phyloP scores from a whole-genome alignment of 202 grass and related monocot genomes.

The Panicum virgatum region DNA sequence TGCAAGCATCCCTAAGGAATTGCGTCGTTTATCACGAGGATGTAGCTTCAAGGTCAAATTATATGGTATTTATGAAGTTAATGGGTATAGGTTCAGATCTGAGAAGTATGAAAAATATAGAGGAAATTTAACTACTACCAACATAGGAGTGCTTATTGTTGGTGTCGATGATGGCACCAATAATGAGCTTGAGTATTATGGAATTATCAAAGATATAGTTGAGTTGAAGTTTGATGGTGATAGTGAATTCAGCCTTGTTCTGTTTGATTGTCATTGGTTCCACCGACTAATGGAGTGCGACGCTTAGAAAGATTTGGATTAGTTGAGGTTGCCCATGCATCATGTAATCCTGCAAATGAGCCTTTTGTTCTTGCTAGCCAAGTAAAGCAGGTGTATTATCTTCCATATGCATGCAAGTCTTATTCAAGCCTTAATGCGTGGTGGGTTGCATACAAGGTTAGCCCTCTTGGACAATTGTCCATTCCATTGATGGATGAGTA shows the following conservation, averaged over 20 bases:
- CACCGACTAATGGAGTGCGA: not conserved
- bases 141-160: not conserved
- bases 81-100: not conserved
- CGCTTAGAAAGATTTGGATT: not conserved
- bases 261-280: conserved; percentile 5
- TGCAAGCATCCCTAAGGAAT: not conserved
- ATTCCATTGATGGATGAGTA: conserved; percentile 13
- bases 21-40: not conserved
- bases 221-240: not conserved
- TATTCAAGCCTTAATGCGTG: not conserved
- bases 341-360: conserved; percentile 17
- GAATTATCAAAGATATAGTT: conserved; percentile 14
- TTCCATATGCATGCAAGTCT: not conserved
- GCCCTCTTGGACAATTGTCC: not conserved
- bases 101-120: conserved; percentile 3
- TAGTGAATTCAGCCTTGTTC: not conserved
- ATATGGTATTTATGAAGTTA: conserved; percentile 34
- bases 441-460: conserved; percentile 18
- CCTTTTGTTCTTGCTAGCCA: conserved; percentile 13
- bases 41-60: not conserved
- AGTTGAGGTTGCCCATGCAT: conserved; percentile 19
- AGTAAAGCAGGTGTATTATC: not conserved
- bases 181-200: conserved; percentile 5
- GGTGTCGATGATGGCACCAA: not conserved
- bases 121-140: not conserved